Evolutionary conservation across 2,329 filamentous ascomycete species (phyloP).

Genomic region (Chlorencoelia australis): DNA sequence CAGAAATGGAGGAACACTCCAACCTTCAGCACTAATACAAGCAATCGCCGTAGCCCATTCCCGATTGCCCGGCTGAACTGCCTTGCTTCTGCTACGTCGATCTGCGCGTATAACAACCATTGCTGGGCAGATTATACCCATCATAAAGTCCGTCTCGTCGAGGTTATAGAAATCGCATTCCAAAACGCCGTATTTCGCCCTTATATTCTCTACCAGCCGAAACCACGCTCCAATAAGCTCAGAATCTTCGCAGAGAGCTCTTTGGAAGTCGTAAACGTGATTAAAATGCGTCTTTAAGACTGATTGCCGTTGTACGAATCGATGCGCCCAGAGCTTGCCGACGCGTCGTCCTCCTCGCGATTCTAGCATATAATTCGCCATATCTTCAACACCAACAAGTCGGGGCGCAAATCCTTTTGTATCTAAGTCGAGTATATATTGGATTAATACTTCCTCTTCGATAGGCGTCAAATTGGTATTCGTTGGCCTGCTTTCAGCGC

Average conservation of each 20-base stretch:
- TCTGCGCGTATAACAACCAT: slow-evolving; percentile 9
- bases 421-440: slow-evolving; percentile 12
- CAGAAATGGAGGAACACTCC: slow-evolving; percentile 17
- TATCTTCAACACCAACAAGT: slow-evolving; percentile 10
- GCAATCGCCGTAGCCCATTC: slow-evolving; percentile 22
- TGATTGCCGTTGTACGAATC: background rate
- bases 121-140: background rate
- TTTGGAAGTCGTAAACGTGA: slow-evolving; percentile 13
- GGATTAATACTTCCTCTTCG: slow-evolving; percentile 13
- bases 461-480: slow-evolving; percentile 8
- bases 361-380: slow-evolving; percentile 9
- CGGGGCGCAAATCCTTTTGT: slow-evolving; percentile 2
- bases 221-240: slow-evolving; percentile 7
- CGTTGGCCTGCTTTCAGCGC: slow-evolving; percentile 2
- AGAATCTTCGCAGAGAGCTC: slow-evolving; percentile 15
- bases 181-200: slow-evolving; percentile 6
- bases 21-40: slow-evolving; percentile 16
- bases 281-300: slow-evolving; percentile 7
- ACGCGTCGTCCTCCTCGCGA: background rate
- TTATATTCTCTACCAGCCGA: slow-evolving; percentile 7
- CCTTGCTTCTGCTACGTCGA: slow-evolving; percentile 9
- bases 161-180: slow-evolving; percentile 7
- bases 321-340: slow-evolving; percentile 1
- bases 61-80: slow-evolving; percentile 18
- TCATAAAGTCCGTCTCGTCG: slow-evolving; percentile 1